These are phyloP conservation scores for Micractinium conductrix DNA, from an alignment of 139 green algal genomes.

Conservation along the genomic window DNA sequence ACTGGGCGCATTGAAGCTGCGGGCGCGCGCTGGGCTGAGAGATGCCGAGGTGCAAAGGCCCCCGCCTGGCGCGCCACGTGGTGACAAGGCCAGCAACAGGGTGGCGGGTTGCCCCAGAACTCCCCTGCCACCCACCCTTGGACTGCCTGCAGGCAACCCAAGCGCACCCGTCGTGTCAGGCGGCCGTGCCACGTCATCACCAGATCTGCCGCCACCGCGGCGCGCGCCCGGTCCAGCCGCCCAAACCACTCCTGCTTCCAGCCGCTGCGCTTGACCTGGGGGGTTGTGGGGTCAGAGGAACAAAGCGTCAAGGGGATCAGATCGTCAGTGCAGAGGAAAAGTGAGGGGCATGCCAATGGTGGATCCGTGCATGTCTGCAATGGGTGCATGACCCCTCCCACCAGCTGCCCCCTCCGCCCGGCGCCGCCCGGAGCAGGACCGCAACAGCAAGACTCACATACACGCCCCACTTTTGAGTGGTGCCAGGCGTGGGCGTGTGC, in stretches of 20 bases:
- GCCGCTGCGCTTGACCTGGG: slow-evolving; percentile 14
- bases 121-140: no score
- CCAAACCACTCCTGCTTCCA: slow-evolving; percentile 3
- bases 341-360: not conserved
- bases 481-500: not conserved
- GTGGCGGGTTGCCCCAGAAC: no score
- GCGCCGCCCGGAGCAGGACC: no score
- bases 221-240: slow-evolving; percentile 17
- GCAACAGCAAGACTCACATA: no score
- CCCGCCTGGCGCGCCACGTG: no score
- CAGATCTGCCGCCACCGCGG: slow-evolving; percentile 8
- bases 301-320: not conserved
- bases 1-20: no score
- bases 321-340: not conserved
- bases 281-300: not conserved
- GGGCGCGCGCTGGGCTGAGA: no score
- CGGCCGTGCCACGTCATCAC: not conserved
- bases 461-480: slow-evolving; percentile 14
- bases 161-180: not conserved
- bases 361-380: not conserved
- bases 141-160: no score
- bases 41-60: no score
- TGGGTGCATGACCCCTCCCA: not conserved
- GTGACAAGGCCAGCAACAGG: no score
- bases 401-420: no score